These are phyloP conservation scores for Fomitopsis serialis DNA, from an alignment of 768 basidiomycete genomes.

Conservation along the genomic window DNA sequence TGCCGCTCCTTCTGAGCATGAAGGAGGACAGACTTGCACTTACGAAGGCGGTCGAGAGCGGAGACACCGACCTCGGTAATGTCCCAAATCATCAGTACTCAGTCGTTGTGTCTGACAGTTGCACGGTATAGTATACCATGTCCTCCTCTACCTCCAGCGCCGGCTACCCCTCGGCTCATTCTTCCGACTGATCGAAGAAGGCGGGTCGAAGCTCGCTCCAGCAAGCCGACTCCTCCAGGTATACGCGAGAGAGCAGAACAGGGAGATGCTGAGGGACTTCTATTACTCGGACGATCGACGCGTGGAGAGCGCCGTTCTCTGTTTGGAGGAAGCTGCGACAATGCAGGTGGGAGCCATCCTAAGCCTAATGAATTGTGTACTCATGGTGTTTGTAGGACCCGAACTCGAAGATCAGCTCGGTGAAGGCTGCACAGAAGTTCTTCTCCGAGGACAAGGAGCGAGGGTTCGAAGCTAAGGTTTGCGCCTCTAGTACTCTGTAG, in stretches of 20 bases:
- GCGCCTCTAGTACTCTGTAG: not conserved
- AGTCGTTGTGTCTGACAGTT: not conserved
- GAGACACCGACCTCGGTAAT: conserved; percentile 90
- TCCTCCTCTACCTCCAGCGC: conserved; percentile 82
- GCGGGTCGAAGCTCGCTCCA: conserved; percentile 66
- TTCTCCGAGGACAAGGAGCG: conserved; percentile 94
- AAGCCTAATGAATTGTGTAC: not conserved
- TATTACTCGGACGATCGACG: conserved; percentile 97
- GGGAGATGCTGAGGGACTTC: conserved; percentile 90
- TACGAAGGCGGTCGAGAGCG: conserved; percentile 87
- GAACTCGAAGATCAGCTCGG: conserved; percentile 57
- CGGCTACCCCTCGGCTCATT: conserved; percentile 83
- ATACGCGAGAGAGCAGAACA: conserved; percentile 85
- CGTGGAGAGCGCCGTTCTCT: conserved; percentile 88
- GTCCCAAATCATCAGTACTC: not conserved
- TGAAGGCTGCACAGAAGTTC: conserved; percentile 85
- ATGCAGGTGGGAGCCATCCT: conserved; percentile 42
- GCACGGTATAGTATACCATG: conserved; percentile 77
- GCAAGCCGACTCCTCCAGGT: conserved; percentile 82
- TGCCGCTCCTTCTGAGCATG: conserved; percentile 90
- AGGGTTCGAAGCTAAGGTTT: conserved; percentile 84
- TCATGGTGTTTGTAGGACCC: conserved; percentile 51
- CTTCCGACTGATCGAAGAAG: conserved; percentile 92
- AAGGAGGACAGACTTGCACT: conserved; percentile 89
- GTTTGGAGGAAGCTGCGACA: conserved; percentile 72